These are phyloP conservation scores for Alternaria brassicae DNA, from an alignment of 2,329 filamentous ascomycete species.

Conservation along the genomic window DNA sequence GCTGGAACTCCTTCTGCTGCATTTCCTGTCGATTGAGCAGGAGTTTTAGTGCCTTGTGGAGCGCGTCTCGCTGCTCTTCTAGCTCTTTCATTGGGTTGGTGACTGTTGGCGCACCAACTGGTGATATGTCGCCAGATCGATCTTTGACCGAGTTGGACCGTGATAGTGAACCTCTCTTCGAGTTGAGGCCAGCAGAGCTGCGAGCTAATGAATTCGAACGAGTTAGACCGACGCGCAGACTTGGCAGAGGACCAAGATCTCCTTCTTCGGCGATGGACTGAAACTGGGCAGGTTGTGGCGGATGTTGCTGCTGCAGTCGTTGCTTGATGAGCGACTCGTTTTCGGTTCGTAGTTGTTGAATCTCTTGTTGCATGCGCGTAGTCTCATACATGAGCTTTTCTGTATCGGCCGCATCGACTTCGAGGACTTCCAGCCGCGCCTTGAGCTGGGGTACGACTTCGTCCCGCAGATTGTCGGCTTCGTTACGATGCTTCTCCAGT, in stretches of 20 bases:
- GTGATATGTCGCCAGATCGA: slow-evolving; percentile 57
- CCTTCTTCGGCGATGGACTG: slow-evolving; percentile 68
- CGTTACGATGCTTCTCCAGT: slow-evolving; percentile 80
- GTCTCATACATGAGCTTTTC: slow-evolving; percentile 80
- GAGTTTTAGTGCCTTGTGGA: slow-evolving; percentile 85
- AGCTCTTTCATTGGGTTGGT: slow-evolving; percentile 76
- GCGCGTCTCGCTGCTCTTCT: slow-evolving; percentile 89
- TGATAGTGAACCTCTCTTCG: slow-evolving; percentile 59
- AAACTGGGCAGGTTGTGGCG: slow-evolving; percentile 59
- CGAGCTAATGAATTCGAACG: slow-evolving; percentile 73
- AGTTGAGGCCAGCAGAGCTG: slow-evolving; percentile 52
- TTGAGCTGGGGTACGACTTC: slow-evolving; percentile 82
- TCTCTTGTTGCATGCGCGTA: slow-evolving; percentile 84
- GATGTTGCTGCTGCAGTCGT: slow-evolving; percentile 58
- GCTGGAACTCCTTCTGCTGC: slow-evolving; percentile 82
- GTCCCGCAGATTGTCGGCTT: slow-evolving; percentile 90
- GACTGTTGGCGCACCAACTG: slow-evolving; percentile 58
- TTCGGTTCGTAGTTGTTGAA: slow-evolving; percentile 66
- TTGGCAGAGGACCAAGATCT: slow-evolving; percentile 43
- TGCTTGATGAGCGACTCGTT: slow-evolving; percentile 65
- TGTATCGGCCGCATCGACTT: slow-evolving; percentile 74
- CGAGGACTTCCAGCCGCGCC: slow-evolving; percentile 78
- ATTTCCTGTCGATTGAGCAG: slow-evolving; percentile 85
- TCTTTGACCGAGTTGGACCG: slow-evolving; percentile 55
- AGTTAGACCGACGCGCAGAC: slow-evolving; percentile 60